A percentile compares a stretch with the other conserved stretches of the same genome.
phyloP scores from a whole-genome alignment of 139 green algal species.

The Desmodesmus armatus region DNA sequence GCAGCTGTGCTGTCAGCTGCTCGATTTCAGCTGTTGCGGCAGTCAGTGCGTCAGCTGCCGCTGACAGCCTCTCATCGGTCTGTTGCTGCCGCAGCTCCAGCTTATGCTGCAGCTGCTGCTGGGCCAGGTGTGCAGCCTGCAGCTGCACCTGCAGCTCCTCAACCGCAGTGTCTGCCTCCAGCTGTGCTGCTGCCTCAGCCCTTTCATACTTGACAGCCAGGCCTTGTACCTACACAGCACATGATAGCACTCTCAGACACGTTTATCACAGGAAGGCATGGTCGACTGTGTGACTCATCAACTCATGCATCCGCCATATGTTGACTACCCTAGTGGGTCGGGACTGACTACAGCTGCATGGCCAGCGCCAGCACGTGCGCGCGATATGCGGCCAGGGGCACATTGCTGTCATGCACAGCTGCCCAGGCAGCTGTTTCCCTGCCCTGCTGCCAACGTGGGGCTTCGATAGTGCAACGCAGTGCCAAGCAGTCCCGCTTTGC shows the following conservation, averaged over 20 bases:
- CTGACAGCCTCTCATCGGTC: neutral
- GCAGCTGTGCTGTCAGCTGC: constrained; percentile 15
- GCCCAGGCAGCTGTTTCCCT: too few relatives aligned
- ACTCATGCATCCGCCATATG: neutral
- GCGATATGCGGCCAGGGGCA: too few relatives aligned
- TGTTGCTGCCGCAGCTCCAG: constrained; percentile 22
- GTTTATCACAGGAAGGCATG: neutral
- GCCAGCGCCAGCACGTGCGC: too few relatives aligned
- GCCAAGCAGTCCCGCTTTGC: too few relatives aligned
- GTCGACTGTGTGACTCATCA: neutral
- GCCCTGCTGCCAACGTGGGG: too few relatives aligned
- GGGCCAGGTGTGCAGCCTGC: neutral
- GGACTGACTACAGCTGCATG: too few relatives aligned
- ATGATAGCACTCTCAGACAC: neutral
- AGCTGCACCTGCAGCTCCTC: constrained; percentile 32
- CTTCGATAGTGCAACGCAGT: too few relatives aligned
- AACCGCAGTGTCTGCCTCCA: neutral
- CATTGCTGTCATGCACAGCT: too few relatives aligned
- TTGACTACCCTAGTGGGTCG: too few relatives aligned
- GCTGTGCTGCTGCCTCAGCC: constrained; percentile 8
- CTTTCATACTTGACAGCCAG: neutral
- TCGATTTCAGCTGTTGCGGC: constrained; percentile 23
- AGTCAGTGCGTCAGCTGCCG: neutral
- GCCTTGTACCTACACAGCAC: neutral
- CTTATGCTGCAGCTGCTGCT: neutral